Percentiles rank a stretch among this genome's conserved stretches.
Conservation (phyloP, 352 stramenopile genomes). For the Globisporangium canariense region DNA sequence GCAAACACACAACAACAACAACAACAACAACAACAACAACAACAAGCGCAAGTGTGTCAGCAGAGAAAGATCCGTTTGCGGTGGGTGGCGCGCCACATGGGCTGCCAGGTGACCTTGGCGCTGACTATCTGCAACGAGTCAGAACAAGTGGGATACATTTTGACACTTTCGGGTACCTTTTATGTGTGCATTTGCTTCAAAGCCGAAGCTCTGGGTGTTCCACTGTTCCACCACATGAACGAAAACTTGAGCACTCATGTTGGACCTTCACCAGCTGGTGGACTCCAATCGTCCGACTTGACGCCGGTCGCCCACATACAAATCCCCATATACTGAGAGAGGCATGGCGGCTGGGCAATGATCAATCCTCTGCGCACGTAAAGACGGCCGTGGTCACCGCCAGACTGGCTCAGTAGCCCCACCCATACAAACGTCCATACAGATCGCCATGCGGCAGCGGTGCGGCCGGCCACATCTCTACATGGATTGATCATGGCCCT, state of each 20-base stretch:
- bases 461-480: background rate
- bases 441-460: background rate
- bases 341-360: background rate
- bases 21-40: too few species aligned
- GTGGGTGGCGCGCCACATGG: slow-evolving; percentile 5
- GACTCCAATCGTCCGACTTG: slow-evolving; percentile 4
- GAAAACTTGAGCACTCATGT: slow-evolving; percentile 3
- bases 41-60: too few species aligned
- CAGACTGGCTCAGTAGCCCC: background rate
- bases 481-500: background rate
- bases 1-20: too few species aligned
- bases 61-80: slow-evolving; percentile 9
- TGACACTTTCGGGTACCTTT: too few species aligned
- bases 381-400: background rate
- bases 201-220: too few species aligned
- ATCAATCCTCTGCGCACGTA: slow-evolving; percentile 5
- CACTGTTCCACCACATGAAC: background rate
- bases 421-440: slow-evolving; percentile 3
- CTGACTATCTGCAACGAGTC: slow-evolving; percentile 9
- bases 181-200: too few species aligned
- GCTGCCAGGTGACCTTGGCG: background rate
- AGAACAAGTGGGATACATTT: background rate
- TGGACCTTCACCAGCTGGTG: slow-evolving; percentile 9
- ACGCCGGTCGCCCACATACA: background rate
- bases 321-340: background rate